phyloP scores from a whole-genome alignment of 305 asterid species.

The Solanum hybrid region DNA sequence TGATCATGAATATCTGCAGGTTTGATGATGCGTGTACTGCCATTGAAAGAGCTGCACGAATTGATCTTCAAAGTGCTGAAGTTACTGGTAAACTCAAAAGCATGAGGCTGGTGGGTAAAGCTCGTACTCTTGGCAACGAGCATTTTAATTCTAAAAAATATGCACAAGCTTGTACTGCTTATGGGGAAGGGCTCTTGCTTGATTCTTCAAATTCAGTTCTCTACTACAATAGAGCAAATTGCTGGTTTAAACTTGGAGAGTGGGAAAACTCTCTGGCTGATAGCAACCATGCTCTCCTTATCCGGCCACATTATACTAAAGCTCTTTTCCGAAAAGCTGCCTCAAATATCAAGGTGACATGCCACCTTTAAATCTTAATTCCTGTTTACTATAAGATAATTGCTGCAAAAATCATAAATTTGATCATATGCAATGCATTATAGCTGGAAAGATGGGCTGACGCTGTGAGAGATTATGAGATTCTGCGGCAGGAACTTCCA shows the following conservation, averaged over 20 bases:
- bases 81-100: constrained; percentile 36
- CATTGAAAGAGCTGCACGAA: constrained; percentile 48
- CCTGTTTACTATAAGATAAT: not conserved
- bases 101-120: constrained; percentile 47
- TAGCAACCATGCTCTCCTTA: constrained; percentile 65
- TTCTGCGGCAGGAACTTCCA: constrained; percentile 50
- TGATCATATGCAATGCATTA: not conserved
- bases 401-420: not conserved
- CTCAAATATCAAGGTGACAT: constrained; percentile 58
- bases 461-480: constrained; percentile 61
- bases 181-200: constrained; percentile 65
- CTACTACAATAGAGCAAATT: constrained; percentile 93
- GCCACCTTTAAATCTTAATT: not conserved
- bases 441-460: constrained; percentile 69
- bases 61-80: constrained; percentile 56
- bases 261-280: constrained; percentile 73
- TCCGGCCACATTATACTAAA: constrained; percentile 73
- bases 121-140: constrained; percentile 85
- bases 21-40: constrained; percentile 55
- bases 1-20: constrained; percentile 31
- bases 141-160: constrained; percentile 63
- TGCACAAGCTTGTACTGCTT: constrained; percentile 85
- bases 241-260: constrained; percentile 77
- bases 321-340: constrained; percentile 88
- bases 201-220: constrained; percentile 75